phyloP scores from a whole-genome alignment of 306 rosid species.

The Lagenaria siceraria region DNA sequence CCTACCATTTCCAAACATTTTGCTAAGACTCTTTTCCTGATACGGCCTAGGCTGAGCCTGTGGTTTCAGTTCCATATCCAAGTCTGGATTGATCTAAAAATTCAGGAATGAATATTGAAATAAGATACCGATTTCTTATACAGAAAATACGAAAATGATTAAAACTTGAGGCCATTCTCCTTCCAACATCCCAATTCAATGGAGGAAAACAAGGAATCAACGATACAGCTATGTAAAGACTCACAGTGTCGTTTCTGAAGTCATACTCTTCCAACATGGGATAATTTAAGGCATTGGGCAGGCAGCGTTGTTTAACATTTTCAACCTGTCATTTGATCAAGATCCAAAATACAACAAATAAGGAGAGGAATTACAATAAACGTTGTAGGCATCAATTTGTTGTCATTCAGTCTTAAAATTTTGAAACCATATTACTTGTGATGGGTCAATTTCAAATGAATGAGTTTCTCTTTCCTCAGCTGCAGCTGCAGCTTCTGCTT shows the following conservation, averaged over 20 bases:
- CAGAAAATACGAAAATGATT: neutral
- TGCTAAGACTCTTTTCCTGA: constrained; percentile 96
- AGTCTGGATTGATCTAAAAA: constrained; percentile 85
- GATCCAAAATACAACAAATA: neutral
- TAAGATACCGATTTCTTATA: neutral
- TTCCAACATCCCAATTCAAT: constrained; percentile 4
- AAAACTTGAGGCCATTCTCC: neutral
- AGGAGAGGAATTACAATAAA: neutral
- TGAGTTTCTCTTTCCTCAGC: constrained; percentile 90
- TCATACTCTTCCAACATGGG: constrained; percentile 99
- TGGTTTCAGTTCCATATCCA: constrained; percentile 90
- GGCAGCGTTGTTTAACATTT: constrained; percentile 90
- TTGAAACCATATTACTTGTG: constrained; percentile 43
- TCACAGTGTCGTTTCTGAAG: constrained; percentile 92
- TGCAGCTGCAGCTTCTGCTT: constrained; percentile 80
- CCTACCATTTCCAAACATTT: constrained; percentile 98
- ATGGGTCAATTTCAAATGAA: constrained; percentile 70
- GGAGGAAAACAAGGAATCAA: neutral
- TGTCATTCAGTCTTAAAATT: neutral
- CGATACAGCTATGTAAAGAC: constrained; percentile 15
- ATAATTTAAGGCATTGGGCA: constrained; percentile 86
- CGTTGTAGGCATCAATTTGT: neutral
- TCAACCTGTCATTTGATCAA: constrained; percentile 51
- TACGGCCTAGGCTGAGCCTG: constrained; percentile 97
- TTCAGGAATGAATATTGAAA: constrained; percentile 6